Percentiles rank a stretch among this genome's conserved stretches.
phyloP scores from a whole-genome alignment of 2,329 filamentous ascomycete species.

The Drechslerella stenobrocha region DNA sequence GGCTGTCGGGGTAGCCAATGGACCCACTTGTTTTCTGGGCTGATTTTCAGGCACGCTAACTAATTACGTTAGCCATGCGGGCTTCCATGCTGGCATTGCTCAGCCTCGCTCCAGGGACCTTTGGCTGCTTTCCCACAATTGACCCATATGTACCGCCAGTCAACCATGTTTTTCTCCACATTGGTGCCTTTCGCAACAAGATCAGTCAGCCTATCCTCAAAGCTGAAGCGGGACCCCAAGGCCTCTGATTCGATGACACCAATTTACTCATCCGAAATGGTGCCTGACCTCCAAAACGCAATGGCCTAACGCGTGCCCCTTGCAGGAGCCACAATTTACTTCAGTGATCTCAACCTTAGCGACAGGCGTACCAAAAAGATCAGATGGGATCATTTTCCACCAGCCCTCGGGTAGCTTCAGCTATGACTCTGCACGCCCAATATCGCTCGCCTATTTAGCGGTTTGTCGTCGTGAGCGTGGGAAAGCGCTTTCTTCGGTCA shows the following conservation, averaged over 20 bases:
- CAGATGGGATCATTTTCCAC: not conserved
- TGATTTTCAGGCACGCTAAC: slow-evolving; percentile 2
- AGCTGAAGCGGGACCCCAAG: not conserved
- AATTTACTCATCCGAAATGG: slow-evolving; percentile 1
- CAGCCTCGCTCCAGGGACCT: slow-evolving; percentile 8
- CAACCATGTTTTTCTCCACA: not conserved
- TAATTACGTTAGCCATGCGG: slow-evolving; percentile 11
- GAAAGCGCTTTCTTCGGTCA: slow-evolving; percentile 14
- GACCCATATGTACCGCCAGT: not conserved
- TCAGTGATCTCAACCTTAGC: not conserved
- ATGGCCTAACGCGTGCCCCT: not conserved
- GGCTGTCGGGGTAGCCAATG: not conserved
- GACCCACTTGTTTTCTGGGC: not conserved
- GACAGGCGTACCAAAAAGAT: slow-evolving; percentile 1
- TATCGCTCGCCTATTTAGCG: slow-evolving; percentile 21
- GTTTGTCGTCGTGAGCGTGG: slow-evolving; percentile 6
- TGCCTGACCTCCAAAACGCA: not conserved
- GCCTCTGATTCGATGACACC: not conserved
- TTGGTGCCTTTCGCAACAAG: not conserved
- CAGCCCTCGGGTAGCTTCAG: slow-evolving; percentile 1
- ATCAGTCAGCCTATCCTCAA: slow-evolving; percentile 1
- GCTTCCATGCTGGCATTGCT: not conserved
- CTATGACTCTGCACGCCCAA: slow-evolving; percentile 8
- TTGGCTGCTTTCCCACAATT: not conserved
- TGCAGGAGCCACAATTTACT: not conserved